Base-by-base conservation (phyloP, 1,284 basidiomycete genomes). In the Trametes pubescens region DNA sequence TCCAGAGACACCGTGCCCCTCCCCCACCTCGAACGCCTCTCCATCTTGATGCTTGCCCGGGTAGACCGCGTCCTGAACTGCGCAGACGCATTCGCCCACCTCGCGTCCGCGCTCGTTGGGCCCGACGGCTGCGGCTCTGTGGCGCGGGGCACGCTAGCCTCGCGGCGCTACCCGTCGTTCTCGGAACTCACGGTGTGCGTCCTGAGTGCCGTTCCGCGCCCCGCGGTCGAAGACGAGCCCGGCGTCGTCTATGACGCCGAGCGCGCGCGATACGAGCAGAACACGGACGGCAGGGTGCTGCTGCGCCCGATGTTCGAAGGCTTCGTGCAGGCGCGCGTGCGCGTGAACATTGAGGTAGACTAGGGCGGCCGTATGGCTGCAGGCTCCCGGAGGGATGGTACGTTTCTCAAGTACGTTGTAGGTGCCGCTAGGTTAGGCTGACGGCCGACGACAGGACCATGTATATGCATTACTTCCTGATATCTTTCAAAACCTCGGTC, bases 41-140 rank as follows among this genome's bases (percentile, higher is more conserved):
- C 44, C 4, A 16, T 56, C 29, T 26, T 16, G 29, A 47, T 56
- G 43, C 3, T 5, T 4, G 48, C 48, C 48, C 48, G 48, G 26
- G 48, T 32, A 14, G 48, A 49, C 48, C 48, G 48, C 48, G 16
- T 49, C 10, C 48, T 32, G 11, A 49, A 29, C 29, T 49, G 48
- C 26, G 48, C 26, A 16, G 48, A 29, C 26, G 48, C 48, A 13
- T 49, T 49, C 26, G 48, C 14, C 13, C 48, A 14, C 26, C 48
- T 49, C 48, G 48, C 48, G 48, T 16, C 26, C 48, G 48, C 22
- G 26, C 48, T 49, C 26, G 26, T 32, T 26, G 24, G 22, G 44
- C 22, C 24, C 26, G 14, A 32, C 26, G 48, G 22, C 16, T 8
- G 10, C 48, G 29, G 26, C 7, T 26, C 7, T 11, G 22, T 14